Base-by-base conservation (phyloP, 2,329 filamentous ascomycete species). In the Neofusicoccum parvum region DNA sequence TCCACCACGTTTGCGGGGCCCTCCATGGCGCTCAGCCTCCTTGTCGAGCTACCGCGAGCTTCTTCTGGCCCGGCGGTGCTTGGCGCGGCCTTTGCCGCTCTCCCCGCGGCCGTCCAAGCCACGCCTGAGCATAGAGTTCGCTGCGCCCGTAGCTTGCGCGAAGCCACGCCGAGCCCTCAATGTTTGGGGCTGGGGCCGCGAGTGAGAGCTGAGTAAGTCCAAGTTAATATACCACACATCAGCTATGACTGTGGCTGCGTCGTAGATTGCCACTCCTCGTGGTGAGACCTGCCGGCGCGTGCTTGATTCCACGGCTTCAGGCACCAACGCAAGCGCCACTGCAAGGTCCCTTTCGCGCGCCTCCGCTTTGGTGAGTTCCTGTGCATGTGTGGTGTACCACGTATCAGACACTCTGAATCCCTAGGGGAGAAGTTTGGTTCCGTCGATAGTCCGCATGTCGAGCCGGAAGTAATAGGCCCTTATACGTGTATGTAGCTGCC, bases 21-120 rank as follows among this genome's bases (percentile, higher is more conserved):
- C 39, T 36, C 27, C 41, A 59, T 59, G 54, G 41, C 39, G 4
- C 41, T 60, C 56, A 60, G 56, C 43, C 43, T 60, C 43, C n/a
- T 36, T 39, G 15, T 60, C 39, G 54, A 59, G 23, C 54, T 59
- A 59, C 54, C 39, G 54, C 54, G 43, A 60, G 43, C 56, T 60
- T 60, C 56, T 60, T 59, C 37, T 36, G 39, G n/a, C 39, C 56
- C 43, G 32, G 15, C 17, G 9, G n/a, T 48, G 56, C 56, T 60
- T 60, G 56, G 56, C 56, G 41, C 41, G 27, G 50, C n/a, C 39
- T 20, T 46, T 59, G 27, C 54, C 54, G 34, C 39, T 45, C 37
- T 39, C 53, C 39, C 20, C 39, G 43, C 56, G 20, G 17, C 41
- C 27, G 20, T 20, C 11, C 43, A 60, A 43, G 53, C 53, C 53